These are phyloP conservation scores for Dysphania ambrosioides DNA, from an alignment of 148 eudicot genomes.

Conservation along the genomic window DNA sequence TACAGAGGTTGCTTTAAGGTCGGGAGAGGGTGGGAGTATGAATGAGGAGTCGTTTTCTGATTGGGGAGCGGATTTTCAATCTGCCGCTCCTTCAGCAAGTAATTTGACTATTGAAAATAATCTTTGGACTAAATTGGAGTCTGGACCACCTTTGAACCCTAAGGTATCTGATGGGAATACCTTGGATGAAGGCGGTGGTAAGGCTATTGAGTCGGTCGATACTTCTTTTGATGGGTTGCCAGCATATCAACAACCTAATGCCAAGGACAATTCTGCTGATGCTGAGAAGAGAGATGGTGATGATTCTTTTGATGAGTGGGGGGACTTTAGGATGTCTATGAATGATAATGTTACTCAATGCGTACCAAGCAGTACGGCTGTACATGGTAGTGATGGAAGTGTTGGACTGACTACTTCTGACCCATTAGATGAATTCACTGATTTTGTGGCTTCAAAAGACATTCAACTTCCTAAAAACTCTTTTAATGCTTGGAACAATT, in stretches of 20 bases:
- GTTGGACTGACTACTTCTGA: slow-evolving; percentile 19
- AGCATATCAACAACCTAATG: slow-evolving; percentile 34
- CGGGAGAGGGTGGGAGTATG: slow-evolving; percentile 33
- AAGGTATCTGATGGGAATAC: slow-evolving; percentile 31
- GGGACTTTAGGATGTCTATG: slow-evolving; percentile 19
- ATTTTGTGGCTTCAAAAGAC: slow-evolving; percentile 3
- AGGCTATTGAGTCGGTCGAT: slow-evolving; percentile 14
- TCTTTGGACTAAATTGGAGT: slow-evolving; percentile 16
- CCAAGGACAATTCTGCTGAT: background rate
- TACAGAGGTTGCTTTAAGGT: slow-evolving; percentile 28
- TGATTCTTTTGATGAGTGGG: slow-evolving; percentile 25
- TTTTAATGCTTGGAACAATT: slow-evolving; percentile 26
- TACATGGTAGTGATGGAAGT: slow-evolving; percentile 11
- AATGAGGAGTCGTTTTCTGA: slow-evolving; percentile 42
- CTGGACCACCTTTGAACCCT: slow-evolving; percentile 21
- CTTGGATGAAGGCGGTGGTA: slow-evolving; percentile 23
- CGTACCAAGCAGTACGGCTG: slow-evolving; percentile 16
- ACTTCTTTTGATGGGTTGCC: slow-evolving; percentile 37
- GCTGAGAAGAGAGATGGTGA: slow-evolving; percentile 13
- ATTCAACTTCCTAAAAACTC: slow-evolving; percentile 10
- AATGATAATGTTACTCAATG: slow-evolving; percentile 24
- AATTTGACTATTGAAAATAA: slow-evolving; percentile 30
- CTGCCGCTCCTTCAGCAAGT: slow-evolving; percentile 33
- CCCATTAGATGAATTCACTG: slow-evolving; percentile 28
- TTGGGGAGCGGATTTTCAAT: slow-evolving; percentile 89